Evolutionary conservation across 768 basidiomycete species (phyloP).

Genomic region (Coprinopsis marcescibilis): DNA sequence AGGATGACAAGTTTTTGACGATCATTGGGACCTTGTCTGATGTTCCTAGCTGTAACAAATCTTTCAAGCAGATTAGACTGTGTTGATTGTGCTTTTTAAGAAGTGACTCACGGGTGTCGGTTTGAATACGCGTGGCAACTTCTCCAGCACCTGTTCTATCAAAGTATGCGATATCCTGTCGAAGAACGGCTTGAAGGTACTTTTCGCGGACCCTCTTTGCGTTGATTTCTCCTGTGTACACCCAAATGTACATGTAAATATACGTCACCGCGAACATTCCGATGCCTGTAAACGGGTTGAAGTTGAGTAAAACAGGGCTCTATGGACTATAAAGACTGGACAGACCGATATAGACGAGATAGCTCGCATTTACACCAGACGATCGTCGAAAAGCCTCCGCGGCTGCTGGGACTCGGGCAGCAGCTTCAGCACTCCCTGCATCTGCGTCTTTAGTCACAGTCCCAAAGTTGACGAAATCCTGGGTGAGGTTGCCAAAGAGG

Average conservation of each 20-base stretch:
- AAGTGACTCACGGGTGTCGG: no score
- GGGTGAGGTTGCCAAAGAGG: conserved; percentile 69
- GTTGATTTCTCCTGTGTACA: conserved; percentile 61
- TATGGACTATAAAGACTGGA: not conserved
- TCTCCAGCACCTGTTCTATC: conserved; percentile 85
- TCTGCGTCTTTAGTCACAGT: conserved; percentile 16
- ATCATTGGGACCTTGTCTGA: conserved; percentile 71
- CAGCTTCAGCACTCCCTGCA: conserved; percentile 20
- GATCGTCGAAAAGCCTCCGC: conserved; percentile 37
- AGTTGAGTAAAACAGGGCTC: not conserved
- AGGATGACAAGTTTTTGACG: conserved; percentile 49
- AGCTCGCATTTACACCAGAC: conserved; percentile 49
- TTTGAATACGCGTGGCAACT: conserved; percentile 80
- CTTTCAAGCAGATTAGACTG: conserved; percentile 40
- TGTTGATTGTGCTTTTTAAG: no score
- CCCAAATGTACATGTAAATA: conserved; percentile 53
- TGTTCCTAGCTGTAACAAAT: conserved; percentile 76
- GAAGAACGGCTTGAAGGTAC: conserved; percentile 65
- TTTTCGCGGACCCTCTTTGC: conserved; percentile 69
- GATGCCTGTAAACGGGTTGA: conserved; percentile 34
- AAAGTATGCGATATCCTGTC: conserved; percentile 77
- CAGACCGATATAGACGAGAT: conserved; percentile 50
- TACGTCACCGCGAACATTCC: conserved; percentile 64
- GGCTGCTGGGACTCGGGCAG: conserved; percentile 18
- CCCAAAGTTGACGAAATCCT: conserved; percentile 55